Conservation (phyloP, 805 yeast species). For the Candida ortonii region DNA sequence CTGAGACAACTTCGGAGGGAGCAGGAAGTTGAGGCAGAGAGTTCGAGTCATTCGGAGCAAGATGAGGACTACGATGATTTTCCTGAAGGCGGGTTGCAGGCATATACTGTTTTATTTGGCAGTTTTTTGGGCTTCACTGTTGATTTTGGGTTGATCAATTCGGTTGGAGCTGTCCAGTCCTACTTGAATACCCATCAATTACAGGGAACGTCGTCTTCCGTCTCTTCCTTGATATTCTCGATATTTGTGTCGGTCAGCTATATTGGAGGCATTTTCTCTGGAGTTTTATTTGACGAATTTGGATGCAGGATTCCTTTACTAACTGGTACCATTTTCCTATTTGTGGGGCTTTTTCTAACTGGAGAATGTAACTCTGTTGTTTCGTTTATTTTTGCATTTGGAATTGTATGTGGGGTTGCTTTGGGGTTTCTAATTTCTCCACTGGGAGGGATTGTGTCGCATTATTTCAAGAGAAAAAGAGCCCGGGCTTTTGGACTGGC, state of each 20-base stretch:
- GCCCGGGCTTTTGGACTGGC: slow-evolving; percentile 35
- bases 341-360: slow-evolving; percentile 49
- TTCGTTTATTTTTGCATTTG: slow-evolving; percentile 42
- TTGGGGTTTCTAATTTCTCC: slow-evolving; percentile 44
- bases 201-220: slow-evolving; percentile 40
- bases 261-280: slow-evolving; percentile 49
- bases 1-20: slow-evolving; percentile 11
- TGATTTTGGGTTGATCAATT: slow-evolving; percentile 54
- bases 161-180: slow-evolving; percentile 62
- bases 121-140: slow-evolving; percentile 54
- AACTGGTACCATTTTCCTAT: slow-evolving; percentile 40
- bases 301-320: slow-evolving; percentile 46
- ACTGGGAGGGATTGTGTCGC: slow-evolving; percentile 43
- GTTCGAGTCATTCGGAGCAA: slow-evolving; percentile 8
- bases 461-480: slow-evolving; percentile 42
- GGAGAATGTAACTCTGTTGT: slow-evolving; percentile 41
- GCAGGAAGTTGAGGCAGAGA: too few relatives aligned
- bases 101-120: slow-evolving; percentile 57
- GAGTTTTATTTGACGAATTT: slow-evolving; percentile 54
- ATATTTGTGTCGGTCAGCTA: slow-evolving; percentile 49
- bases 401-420: slow-evolving; percentile 39
- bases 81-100: slow-evolving; percentile 61
- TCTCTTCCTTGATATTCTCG: slow-evolving; percentile 66
- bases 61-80: slow-evolving; percentile 28
- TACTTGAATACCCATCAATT: slow-evolving; percentile 57